Evolutionary conservation across 192 early-diverging fungal species (phyloP).

Genomic region (Backusella australiensis): DNA sequence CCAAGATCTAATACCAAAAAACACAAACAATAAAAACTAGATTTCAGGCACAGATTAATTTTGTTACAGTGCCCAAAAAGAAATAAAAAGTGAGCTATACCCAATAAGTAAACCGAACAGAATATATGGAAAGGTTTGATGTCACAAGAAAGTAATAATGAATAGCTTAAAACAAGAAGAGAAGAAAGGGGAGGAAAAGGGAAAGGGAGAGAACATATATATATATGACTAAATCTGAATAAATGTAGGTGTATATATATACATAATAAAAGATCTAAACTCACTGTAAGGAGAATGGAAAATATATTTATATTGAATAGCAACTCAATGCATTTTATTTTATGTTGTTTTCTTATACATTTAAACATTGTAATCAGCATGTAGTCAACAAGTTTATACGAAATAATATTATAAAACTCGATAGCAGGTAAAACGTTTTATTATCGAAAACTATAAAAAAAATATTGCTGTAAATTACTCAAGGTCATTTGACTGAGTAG

Average conservation of each 20-base stretch:
- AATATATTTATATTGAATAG: not conserved
- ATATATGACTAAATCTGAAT: too few species aligned
- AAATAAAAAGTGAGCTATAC: not conserved
- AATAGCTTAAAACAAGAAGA: too few species aligned
- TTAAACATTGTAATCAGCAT: not conserved
- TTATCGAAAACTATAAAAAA: not conserved
- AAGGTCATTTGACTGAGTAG: too few species aligned
- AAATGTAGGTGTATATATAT: too few species aligned
- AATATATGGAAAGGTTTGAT: not conserved
- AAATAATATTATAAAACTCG: not conserved
- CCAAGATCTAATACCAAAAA: not conserved
- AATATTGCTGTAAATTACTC: not conserved
- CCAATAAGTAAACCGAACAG: not conserved
- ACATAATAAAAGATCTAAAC: too few species aligned
- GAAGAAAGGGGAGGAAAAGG: too few species aligned
- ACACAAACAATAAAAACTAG: not conserved
- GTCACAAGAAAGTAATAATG: not conserved
- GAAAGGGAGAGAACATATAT: too few species aligned
- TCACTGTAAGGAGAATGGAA: not conserved
- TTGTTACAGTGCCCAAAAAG: not conserved
- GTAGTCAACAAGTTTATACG: not conserved
- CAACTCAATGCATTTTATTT: not conserved
- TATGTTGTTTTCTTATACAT: not conserved
- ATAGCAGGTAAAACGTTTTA: not conserved
- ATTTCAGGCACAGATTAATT: not conserved